Conservation (phyloP, 805 yeast genomes). For the Suhomyces faveliae region DNA sequence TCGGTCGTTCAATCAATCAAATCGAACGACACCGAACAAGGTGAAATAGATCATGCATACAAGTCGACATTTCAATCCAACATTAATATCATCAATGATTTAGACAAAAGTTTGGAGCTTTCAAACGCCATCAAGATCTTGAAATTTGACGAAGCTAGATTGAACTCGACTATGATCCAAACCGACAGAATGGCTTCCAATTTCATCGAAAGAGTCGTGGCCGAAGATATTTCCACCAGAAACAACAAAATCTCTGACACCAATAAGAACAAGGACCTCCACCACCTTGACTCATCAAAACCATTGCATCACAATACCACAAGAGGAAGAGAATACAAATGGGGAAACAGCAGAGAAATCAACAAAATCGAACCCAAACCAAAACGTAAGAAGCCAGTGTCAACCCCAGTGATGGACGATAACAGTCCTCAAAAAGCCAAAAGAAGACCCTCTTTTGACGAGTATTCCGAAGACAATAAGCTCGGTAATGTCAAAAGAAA, state of each 20-base stretch:
- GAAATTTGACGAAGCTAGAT: slow-evolving; percentile 14
- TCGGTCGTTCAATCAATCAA: background rate
- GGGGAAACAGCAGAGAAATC: slow-evolving; percentile 28
- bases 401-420: slow-evolving; percentile 2
- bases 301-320: slow-evolving; percentile 24
- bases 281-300: slow-evolving; percentile 14
- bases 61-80: slow-evolving; percentile 12
- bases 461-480: background rate
- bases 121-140: slow-evolving; percentile 11
- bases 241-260: slow-evolving; percentile 19
- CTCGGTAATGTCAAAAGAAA: slow-evolving; percentile 1
- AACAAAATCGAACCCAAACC: slow-evolving; percentile 16
- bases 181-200: slow-evolving; percentile 27
- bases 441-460: background rate
- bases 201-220: slow-evolving; percentile 35
- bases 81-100: slow-evolving; percentile 12
- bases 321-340: slow-evolving; percentile 24
- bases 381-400: slow-evolving; percentile 9
- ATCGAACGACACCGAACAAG: slow-evolving; percentile 1
- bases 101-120: slow-evolving; percentile 15
- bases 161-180: slow-evolving; percentile 14
- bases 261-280: slow-evolving; percentile 20
- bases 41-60: slow-evolving; percentile 9
- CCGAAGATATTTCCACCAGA: slow-evolving; percentile 33
- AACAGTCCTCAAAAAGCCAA: slow-evolving; percentile 1